Evolutionary conservation across 2,329 filamentous ascomycete genomes (phyloP), one percentile per base, ranked within the genome.

Genomic region (Apiospora kogelbergensis): DNA sequence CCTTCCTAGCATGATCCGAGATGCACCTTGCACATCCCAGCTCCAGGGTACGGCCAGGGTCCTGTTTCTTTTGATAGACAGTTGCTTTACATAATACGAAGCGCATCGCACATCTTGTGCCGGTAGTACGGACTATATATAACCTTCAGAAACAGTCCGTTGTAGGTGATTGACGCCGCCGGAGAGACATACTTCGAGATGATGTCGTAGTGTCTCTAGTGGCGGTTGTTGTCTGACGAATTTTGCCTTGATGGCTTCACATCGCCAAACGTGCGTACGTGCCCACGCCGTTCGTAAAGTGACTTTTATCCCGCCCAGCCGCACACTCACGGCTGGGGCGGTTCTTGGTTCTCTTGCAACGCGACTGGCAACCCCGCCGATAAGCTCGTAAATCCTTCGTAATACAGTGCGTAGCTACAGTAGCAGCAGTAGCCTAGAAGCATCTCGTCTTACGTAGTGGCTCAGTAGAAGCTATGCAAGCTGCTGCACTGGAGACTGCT

Each of bases 11-110:
- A 57, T 33, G 48, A 30, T 20, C 48, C 26, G 48, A 57, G 48
- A 33, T 57, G 48, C 48, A 57, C 48, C 9, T 37, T 60, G 53
- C 53, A 60, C 53, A 60, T 60, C 53, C 30, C 53, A 60, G n/a
- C 30, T 60, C 53, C 53, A 60, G 53, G 33, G n/a, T n/a, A n/a
- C 33, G 7, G 3, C 33, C 7, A 33, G 33, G 53, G 53, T 37
- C 53, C 53, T 60, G 30, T 60, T 37, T n/a, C 53, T 33, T 37
- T 37, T 37, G 53, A 37, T 60, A 60, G 53, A 5, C 7, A 30
- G 6, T 7, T 11, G 11, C 7, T 26, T 53, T 53, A 30, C 48
- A 17, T 57, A n/a, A n/a, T 10, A 37, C n/a, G 13, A 13, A 60
- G 53, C 20, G 22, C 30, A 13, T 30, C 13, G 17, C 20, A 37